A percentile compares a stretch with the other conserved stretches of the same genome.
Conservation (phyloP, 768 basidiomycete species). For the Boletus rubropictus region DNA sequence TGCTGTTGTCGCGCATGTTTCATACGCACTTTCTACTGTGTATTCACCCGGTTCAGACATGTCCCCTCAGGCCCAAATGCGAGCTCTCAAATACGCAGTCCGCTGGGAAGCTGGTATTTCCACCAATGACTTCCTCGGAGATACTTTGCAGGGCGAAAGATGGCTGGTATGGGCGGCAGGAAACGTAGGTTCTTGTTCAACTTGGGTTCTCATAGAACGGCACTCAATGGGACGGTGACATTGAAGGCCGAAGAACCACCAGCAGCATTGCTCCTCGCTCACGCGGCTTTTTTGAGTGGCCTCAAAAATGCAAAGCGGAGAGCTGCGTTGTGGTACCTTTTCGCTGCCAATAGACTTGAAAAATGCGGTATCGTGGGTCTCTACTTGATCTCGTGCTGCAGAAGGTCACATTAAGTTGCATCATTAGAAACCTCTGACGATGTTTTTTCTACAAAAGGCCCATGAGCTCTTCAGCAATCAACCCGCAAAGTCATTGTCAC, state of each 20-base stretch:
- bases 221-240: conserved; percentile 26
- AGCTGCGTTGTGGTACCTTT: conserved; percentile 74
- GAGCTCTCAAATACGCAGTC: conserved; percentile 60
- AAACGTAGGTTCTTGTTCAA: conserved; percentile 47
- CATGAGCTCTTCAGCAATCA: conserved; percentile 52
- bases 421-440: conserved; percentile 74
- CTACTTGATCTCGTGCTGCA: conserved; percentile 3
- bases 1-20: conserved; percentile 52
- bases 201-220: conserved; percentile 2
- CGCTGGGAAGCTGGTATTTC: conserved; percentile 73
- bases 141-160: conserved; percentile 65
- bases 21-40: conserved; percentile 51
- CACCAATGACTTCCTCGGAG: conserved; percentile 50
- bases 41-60: conserved; percentile 41
- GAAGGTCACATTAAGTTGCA: conserved; percentile 1
- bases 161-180: conserved; percentile 87
- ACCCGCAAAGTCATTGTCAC: conserved; percentile 58
- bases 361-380: conserved; percentile 75
- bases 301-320: conserved; percentile 53
- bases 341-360: conserved; percentile 71
- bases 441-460: conserved; percentile 72
- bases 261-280: conserved; percentile 71
- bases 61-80: conserved; percentile 60
- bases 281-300: conserved; percentile 67
- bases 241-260: conserved; percentile 77